Conservation (phyloP, 2,329 filamentous ascomycete species). For the Lasiodiplodia sp. region DNA sequence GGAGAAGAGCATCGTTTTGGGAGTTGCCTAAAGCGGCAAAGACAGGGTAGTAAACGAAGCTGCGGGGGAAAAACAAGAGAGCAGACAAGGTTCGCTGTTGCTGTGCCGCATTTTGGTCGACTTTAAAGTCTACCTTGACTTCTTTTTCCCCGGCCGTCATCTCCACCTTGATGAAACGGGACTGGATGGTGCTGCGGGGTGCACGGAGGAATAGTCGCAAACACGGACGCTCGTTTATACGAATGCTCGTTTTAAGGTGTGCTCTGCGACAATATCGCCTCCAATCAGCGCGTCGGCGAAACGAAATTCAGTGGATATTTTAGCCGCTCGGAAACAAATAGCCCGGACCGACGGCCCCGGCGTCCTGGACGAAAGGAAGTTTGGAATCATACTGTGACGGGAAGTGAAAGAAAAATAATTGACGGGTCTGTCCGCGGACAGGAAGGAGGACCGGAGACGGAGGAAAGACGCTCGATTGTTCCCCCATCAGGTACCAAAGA, state of each 20-base stretch:
- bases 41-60: not conserved
- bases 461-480: no score
- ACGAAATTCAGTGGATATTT: not conserved
- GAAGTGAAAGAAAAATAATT: not conserved
- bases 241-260: not conserved
- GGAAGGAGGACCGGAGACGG: no score
- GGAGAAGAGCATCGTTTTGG: not conserved
- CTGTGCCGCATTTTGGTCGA: not conserved
- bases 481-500: not conserved
- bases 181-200: not conserved
- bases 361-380: not conserved
- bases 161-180: not conserved
- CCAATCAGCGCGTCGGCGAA: not conserved
- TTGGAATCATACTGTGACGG: not conserved
- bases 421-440: no score
- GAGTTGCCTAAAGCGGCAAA: not conserved
- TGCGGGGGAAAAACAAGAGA: not conserved
- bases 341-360: not conserved
- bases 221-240: not conserved
- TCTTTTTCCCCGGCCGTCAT: not conserved
- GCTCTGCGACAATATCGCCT: not conserved
- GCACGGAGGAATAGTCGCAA: not conserved
- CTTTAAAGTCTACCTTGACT: not conserved
- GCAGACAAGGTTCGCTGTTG: not conserved
- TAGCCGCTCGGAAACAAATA: slow-evolving; percentile 4